Evolutionary conservation across 2,329 filamentous ascomycete species (phyloP).

Genomic region (Arthrobotrys megalospora): DNA sequence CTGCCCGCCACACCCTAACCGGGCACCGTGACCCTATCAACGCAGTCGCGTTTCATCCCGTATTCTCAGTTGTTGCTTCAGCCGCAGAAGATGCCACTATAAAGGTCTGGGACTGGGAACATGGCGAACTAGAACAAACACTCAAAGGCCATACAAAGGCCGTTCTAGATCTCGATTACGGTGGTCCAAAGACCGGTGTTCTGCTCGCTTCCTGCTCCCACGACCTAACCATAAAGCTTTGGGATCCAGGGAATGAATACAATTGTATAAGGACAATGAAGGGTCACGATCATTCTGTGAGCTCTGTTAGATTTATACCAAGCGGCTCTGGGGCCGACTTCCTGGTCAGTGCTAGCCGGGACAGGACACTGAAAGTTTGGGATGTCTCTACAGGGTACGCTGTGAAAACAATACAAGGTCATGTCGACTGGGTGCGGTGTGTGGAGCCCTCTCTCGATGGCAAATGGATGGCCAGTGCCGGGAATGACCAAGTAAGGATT

Average conservation of each 20-base stretch:
- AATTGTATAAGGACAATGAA: conserved; percentile 93
- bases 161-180: conserved; percentile 90
- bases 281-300: conserved; percentile 93
- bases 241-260: conserved; percentile 93
- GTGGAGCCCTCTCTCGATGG: conserved; percentile 87
- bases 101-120: conserved; percentile 97
- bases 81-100: conserved; percentile 94
- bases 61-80: conserved; percentile 90
- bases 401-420: conserved; percentile 88
- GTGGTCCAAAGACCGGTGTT: conserved; percentile 83
- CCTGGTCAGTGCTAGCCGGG: conserved; percentile 86
- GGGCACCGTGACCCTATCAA: conserved; percentile 86
- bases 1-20: conserved; percentile 84
- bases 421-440: conserved; percentile 91
- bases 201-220: conserved; percentile 87
- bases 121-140: conserved; percentile 89
- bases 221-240: conserved; percentile 93
- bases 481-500: conserved; percentile 77
- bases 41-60: conserved; percentile 90
- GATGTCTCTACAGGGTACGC: conserved; percentile 94
- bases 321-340: conserved; percentile 85
- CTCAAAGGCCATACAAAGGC: conserved; percentile 93
- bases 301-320: conserved; percentile 88
- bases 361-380: conserved; percentile 89
- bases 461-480: conserved; percentile 84